phyloP scores from a whole-genome alignment of 148 eudicot species.

The Chenopodium quinoa region DNA sequence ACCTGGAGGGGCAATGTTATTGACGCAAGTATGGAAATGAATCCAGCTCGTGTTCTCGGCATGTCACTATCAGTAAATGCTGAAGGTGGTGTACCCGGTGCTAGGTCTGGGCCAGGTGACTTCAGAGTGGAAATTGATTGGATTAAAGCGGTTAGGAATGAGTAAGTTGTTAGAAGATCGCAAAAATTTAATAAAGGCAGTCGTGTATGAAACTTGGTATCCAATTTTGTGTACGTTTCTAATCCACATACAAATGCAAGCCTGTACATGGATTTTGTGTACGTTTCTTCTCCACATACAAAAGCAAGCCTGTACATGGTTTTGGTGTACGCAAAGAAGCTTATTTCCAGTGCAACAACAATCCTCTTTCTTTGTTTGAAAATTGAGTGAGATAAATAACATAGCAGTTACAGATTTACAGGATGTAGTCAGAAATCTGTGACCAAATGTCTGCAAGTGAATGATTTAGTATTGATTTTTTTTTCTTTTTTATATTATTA shows the following conservation, averaged over 20 bases:
- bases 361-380: neutral
- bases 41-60: slow-evolving; percentile 78
- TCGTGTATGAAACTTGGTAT: slow-evolving; percentile 15
- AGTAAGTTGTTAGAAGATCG: slow-evolving; percentile 23
- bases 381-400: neutral
- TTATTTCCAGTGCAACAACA: slow-evolving; percentile 3
- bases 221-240: slow-evolving; percentile 16
- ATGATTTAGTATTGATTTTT: neutral
- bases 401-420: neutral
- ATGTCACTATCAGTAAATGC: slow-evolving; percentile 94
- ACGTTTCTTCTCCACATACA: neutral
- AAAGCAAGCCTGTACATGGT: slow-evolving; percentile 1
- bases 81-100: slow-evolving; percentile 87
- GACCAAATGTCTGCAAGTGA: neutral
- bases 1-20: slow-evolving; percentile 98
- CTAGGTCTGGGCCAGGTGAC: slow-evolving; percentile 82
- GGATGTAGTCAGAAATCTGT: neutral
- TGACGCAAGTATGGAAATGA: slow-evolving; percentile 85
- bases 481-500: too few relatives aligned
- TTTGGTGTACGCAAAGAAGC: neutral
- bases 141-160: slow-evolving; percentile 81
- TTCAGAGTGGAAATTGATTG: slow-evolving; percentile 85
- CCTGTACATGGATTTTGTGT: slow-evolving; percentile 18
- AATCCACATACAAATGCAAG: neutral
- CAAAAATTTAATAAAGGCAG: slow-evolving; percentile 4